Conservation (phyloP, 73 alveolate species). For the Tetrahymena elliotti region DNA sequence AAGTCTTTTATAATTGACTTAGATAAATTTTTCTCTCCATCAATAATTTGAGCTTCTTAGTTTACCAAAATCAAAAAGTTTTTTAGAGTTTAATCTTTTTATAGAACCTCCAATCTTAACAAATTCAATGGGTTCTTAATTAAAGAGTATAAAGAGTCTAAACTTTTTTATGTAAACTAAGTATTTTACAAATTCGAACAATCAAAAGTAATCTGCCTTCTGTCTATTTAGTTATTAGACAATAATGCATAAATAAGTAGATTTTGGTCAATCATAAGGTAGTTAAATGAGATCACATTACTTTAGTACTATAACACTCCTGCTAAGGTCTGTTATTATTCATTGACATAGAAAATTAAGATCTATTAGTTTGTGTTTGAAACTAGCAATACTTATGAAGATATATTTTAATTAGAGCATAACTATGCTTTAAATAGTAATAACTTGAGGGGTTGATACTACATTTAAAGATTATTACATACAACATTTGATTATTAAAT, state of each 20-base stretch:
- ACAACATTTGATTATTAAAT: background rate
- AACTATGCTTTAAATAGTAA: background rate
- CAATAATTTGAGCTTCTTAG: background rate
- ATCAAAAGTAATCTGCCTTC: background rate
- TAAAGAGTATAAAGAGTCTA: background rate
- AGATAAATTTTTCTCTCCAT: background rate
- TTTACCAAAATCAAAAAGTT: background rate
- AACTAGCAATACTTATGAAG: background rate
- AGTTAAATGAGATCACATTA: background rate
- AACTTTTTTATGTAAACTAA: background rate
- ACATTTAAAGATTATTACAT: background rate
- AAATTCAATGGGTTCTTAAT: background rate
- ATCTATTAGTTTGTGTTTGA: background rate
- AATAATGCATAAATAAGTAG: background rate
- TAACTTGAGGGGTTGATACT: background rate
- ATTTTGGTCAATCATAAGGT: background rate
- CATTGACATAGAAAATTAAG: too few species aligned
- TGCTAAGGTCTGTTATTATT: too few species aligned
- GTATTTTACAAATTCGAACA: background rate
- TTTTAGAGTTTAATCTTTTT: background rate
- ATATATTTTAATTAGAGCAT: background rate
- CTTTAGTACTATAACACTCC: background rate
- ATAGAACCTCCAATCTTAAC: background rate
- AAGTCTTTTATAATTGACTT: background rate
- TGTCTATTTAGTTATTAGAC: background rate